These are phyloP conservation scores for Penicillium goetzii DNA, from an alignment of 495 filamentous ascomycete genomes.

Conservation along the genomic window DNA sequence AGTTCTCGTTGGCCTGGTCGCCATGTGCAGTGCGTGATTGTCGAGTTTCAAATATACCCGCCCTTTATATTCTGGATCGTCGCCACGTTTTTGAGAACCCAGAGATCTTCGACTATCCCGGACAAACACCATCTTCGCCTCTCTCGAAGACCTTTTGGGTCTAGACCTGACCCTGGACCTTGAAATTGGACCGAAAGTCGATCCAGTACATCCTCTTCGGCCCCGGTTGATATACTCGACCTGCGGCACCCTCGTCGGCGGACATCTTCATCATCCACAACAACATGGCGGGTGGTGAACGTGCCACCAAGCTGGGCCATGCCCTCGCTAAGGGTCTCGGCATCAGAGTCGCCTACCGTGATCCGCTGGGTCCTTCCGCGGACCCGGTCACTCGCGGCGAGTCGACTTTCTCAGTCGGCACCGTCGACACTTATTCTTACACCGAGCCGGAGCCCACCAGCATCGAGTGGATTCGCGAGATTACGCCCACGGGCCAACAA, in stretches of 20 bases:
- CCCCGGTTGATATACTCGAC: conserved; percentile 15
- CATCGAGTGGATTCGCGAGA: conserved; percentile 67
- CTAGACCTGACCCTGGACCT: not conserved
- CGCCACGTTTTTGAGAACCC: conserved; percentile 16
- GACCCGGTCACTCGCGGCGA: conserved; percentile 70
- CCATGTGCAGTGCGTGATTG: conserved; percentile 25
- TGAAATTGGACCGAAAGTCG: not conserved
- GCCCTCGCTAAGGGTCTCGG: conserved; percentile 77
- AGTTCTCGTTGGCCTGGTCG: conserved; percentile 15
- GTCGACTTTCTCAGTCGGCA: conserved; percentile 75
- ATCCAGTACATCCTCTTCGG: conserved; percentile 1
- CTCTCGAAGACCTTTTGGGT: not conserved
- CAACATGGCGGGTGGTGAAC: conserved; percentile 34
- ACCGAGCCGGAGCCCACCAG: conserved; percentile 80
- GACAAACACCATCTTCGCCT: not conserved
- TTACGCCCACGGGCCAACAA: conserved; percentile 60
- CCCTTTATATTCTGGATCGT: conserved; percentile 28
- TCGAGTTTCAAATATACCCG: conserved; percentile 13
- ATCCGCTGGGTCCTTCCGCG: conserved; percentile 52
- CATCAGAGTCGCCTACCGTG: conserved; percentile 76
- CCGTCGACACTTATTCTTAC: conserved; percentile 77
- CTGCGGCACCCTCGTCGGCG: not conserved
- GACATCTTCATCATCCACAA: conserved; percentile 30
- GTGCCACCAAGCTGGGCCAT: conserved; percentile 64
- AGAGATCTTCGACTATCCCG: conserved; percentile 3